Conservation (phyloP, 2,329 filamentous ascomycete genomes). For the Nannizziopsis barbatae region DNA sequence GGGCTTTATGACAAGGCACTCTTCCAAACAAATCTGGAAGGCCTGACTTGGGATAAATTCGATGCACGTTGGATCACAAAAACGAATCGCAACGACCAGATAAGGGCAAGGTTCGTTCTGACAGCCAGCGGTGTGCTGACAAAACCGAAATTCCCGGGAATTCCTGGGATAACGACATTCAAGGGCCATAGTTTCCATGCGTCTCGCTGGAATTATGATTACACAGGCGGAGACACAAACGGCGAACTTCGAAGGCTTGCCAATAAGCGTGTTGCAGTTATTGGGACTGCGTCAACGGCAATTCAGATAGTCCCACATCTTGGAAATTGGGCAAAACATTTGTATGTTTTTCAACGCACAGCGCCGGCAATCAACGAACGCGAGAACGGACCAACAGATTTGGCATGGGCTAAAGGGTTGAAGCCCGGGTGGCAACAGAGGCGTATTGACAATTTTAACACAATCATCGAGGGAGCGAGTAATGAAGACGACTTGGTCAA, state of each 20-base stretch:
- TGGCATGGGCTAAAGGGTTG: constrained; percentile 14
- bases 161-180: constrained; percentile 30
- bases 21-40: constrained; percentile 38
- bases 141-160: constrained; percentile 38
- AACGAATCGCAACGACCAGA: constrained; percentile 17
- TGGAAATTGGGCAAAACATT: constrained; percentile 38
- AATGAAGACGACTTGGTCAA: constrained; percentile 19
- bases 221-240: constrained; percentile 25
- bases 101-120: constrained; percentile 33
- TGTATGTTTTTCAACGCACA: constrained; percentile 48
- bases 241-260: constrained; percentile 22
- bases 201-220: constrained; percentile 34
- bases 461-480: constrained; percentile 15
- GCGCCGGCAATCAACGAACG: constrained; percentile 30
- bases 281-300: constrained; percentile 50
- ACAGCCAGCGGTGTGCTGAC: constrained; percentile 34
- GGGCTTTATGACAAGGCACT: constrained; percentile 34
- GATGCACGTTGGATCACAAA: constrained; percentile 25
- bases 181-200: constrained; percentile 36
- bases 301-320: constrained; percentile 50
- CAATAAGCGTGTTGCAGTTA: constrained; percentile 46
- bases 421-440: constrained; percentile 22
- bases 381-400: constrained; percentile 21
- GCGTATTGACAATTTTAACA: constrained; percentile 23
- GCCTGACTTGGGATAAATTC: constrained; percentile 40